These are phyloP conservation scores for Gossypium davidsonii DNA, from an alignment of 441 rosid species.

Conservation along the genomic window DNA sequence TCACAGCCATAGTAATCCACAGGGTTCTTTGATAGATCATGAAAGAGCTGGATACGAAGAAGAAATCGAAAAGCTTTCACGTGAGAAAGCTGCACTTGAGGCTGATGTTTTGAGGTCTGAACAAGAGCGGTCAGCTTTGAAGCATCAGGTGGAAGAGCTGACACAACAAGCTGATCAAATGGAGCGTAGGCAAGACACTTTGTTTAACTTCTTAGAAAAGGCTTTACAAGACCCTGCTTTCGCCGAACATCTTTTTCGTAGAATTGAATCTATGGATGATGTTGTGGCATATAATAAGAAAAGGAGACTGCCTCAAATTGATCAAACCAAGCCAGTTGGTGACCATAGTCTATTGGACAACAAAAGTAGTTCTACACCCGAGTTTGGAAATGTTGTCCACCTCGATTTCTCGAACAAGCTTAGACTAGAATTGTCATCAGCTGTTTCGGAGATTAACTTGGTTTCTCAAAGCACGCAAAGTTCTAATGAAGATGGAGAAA, in stretches of 20 bases:
- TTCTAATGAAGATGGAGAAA: conserved; percentile 59
- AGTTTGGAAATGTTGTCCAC: conserved; percentile 56
- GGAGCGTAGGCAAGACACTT: conserved; percentile 64
- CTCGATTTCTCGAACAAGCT: conserved; percentile 74
- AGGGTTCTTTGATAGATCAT: conserved; percentile 39
- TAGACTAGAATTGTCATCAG: conserved; percentile 73
- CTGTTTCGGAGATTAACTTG: conserved; percentile 80
- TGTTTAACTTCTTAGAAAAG: conserved; percentile 48
- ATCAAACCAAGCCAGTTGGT: conserved; percentile 39
- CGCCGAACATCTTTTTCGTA: conserved; percentile 48
- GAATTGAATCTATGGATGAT: conserved; percentile 63
- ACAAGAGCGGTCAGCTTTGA: conserved; percentile 48
- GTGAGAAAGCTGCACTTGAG: conserved; percentile 62
- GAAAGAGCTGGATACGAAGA: conserved; percentile 66
- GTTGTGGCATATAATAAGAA: conserved; percentile 68
- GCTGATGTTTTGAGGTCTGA: conserved; percentile 41
- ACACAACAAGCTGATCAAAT: conserved; percentile 41
- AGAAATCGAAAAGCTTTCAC: conserved; percentile 59
- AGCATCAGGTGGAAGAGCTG: conserved; percentile 53
- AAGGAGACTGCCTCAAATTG: conserved; percentile 65
- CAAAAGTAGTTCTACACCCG: conserved; percentile 50
- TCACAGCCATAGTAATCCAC: conserved; percentile 44
- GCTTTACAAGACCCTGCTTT: conserved; percentile 50
- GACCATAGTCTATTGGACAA: conserved; percentile 56
- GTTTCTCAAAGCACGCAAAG: conserved; percentile 77